Base-by-base conservation (phyloP, 2,329 filamentous ascomycete genomes). In the Spiromastix sp. region DNA sequence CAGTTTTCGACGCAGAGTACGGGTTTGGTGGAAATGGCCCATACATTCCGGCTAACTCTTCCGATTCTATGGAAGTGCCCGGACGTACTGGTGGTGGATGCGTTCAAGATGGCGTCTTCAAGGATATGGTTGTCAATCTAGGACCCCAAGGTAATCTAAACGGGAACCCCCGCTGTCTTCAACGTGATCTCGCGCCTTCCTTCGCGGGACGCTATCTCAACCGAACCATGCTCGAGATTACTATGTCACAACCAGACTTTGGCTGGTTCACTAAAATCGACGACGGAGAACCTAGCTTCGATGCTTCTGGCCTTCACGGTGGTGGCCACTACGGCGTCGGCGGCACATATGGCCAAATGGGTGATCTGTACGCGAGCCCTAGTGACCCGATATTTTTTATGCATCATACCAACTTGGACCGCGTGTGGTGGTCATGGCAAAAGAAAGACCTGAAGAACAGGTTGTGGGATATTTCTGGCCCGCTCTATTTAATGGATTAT, bases 391-490 rank as follows among this genome's bases (percentile, higher is more conserved):
- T 45, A 21, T 67, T 67, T 48, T 67, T 53, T 40, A 47, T 67
- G 10, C 63, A 66, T 41, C 64, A 67, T 40, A 53, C 54, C 1
- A 54, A 57, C 43, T 59, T 68, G 16, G 66, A 68, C 39, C 51
- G 63, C 7, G 46, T 55, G 6, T 69, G 55, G 48, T 64, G 59
- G 59, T 62, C 57, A 5, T 69, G 65, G 66, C 65, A 69, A 44
- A 64, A 21, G 34, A n/a, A 20, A 15, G 34, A 36, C 26, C 10
- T 15, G 17, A 13, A 36, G 17, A 28, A 15, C 8, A 9, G 34
- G 20, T 19, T 30, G 34, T 19, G 12, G 16, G 24, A 29, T 17
- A 30, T 36, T 6, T 21, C 25, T 8, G 34, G 34, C 5, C 25
- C 34, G 7, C 13, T 17, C 16, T 13, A 17, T 8, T 13, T 36